Base-by-base conservation (phyloP, 2,329 filamentous ascomycete genomes). In the Xylariaceae sp. region DNA sequence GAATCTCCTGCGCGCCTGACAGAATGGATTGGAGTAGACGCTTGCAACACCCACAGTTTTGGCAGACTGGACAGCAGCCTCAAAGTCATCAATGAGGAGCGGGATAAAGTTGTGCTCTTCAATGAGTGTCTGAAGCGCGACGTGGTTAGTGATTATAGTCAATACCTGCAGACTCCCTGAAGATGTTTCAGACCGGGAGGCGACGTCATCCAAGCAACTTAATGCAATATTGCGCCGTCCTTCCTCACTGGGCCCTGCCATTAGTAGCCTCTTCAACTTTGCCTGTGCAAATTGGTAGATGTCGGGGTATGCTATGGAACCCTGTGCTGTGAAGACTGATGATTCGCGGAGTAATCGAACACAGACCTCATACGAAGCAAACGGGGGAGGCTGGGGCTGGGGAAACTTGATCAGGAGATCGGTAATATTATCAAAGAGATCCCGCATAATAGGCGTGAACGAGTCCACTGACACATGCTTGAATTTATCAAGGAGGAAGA, bases 131-230 rank as follows among this genome's bases (percentile, higher is more conserved):
- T 77, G 78, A 19, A 91, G 72, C 57, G 89, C 86, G 6, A 74
- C 75, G 33, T 80, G 74, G 17, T 74, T 74, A 7, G 76, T 75
- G n/a, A 83, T 69, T 41, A 79, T 74, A 47, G 71, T 76, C 43
- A 92, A 76, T 14, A 87, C 87, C 68, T 86, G 88, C 17, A 93
- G 81, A 64, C 90, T 95, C 1, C 91, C 91, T 6, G 90, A 82
- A 1, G 88, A 86, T 12, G 86, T 88, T 14, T 76, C 61, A 1
- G 87, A 87, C 69, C 82, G 86, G 19, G 80, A 75, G 2, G 82
- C 78, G 41, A 96, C 87, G 65, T 94, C 88, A 41, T 81, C 66
- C 44, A 92, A 80, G 70, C 91, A 95, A 50, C 81, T 80, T 43
- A 79, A 71, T 62, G 89, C 90, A 14, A 95, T 84, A 17, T 80